Evolutionary conservation across 1,284 basidiomycete species (phyloP).

Genomic region (Psilocybe mexicana): DNA sequence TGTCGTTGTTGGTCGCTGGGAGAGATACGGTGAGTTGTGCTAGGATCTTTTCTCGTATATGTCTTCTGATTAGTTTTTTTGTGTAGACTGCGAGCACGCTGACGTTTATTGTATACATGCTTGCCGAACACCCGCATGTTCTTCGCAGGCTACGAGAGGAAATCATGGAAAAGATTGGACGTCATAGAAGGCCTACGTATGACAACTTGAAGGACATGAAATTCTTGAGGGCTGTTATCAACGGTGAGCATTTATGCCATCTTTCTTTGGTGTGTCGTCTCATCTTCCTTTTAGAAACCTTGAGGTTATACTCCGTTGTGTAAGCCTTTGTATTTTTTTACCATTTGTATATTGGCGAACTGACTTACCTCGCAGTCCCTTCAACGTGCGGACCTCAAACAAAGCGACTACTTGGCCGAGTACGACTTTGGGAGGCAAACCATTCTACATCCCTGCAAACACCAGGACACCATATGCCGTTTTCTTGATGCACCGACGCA

Average conservation of each 20-base stretch:
- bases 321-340: slow-evolving; percentile 20
- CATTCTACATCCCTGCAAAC: slow-evolving; percentile 35
- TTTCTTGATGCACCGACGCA: slow-evolving; percentile 12
- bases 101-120: slow-evolving; percentile 28
- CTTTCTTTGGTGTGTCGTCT: neutral
- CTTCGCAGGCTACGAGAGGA: slow-evolving; percentile 28
- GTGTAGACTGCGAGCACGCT: slow-evolving; percentile 28
- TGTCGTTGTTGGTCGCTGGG: slow-evolving; percentile 53
- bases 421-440: slow-evolving; percentile 27
- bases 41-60: neutral
- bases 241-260: slow-evolving; percentile 29
- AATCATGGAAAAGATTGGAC: slow-evolving; percentile 30
- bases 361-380: neutral
- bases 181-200: slow-evolving; percentile 28
- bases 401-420: slow-evolving; percentile 21
- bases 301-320: slow-evolving; percentile 47
- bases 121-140: slow-evolving; percentile 30
- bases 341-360: neutral
- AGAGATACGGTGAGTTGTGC: slow-evolving; percentile 44
- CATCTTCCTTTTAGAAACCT: slow-evolving; percentile 31
- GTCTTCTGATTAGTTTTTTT: neutral
- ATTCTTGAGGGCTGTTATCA: slow-evolving; percentile 46
- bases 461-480: slow-evolving; percentile 17
- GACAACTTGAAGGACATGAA: slow-evolving; percentile 35
- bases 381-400: slow-evolving; percentile 16